Evolutionary conservation across 2,329 filamentous ascomycete species (phyloP), one percentile per base, ranked within the genome.

Genomic region (Aspergillus sp.): DNA sequence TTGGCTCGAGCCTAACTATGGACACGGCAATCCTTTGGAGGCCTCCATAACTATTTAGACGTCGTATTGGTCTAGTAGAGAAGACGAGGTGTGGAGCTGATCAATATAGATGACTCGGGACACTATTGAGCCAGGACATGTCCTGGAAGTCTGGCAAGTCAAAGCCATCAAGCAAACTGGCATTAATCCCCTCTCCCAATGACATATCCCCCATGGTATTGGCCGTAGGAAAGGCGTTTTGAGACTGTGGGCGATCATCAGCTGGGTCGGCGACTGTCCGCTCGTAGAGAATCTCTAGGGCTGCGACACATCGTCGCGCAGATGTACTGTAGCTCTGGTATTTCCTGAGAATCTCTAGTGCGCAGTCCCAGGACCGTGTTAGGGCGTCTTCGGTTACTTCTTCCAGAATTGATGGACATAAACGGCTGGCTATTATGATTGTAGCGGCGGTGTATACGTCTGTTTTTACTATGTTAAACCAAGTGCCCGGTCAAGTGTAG

Each of bases 391-490:
- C 66, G 1, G 64, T 63, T 1, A 72, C 57, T 34, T 71, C 69
- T 6, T 64, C 58, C 7, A 68, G 41, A 3, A 72, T 65, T 0
- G 63, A 51, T 4, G 67, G 59, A n/a, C 67, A 71, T 2, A 74
- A 55, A 8, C 68, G 68, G 5, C 66, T 67, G 5, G 71, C 72
- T 7, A 74, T 68, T 1, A 75, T 55, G 8, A 74, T 70, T 1
- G 69, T 73, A 3, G 72, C 71, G 2, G 72, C 70, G 1, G 70
- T 71, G 57, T 75, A 74, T 7, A 73, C 63, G 36, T 74, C 69
- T 72, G 43, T 11, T 11, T 11, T 30, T 4, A 30, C 26, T 24
- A 24, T 24, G 4, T 30, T 9, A 30, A 9, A 30, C 26, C 0
- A 30, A 30, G 26, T 30, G n/a, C n/a, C n/a, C n/a, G n/a, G n/a